Base-by-base conservation (phyloP, 345 rosid genomes). In the Acer campestre region DNA sequence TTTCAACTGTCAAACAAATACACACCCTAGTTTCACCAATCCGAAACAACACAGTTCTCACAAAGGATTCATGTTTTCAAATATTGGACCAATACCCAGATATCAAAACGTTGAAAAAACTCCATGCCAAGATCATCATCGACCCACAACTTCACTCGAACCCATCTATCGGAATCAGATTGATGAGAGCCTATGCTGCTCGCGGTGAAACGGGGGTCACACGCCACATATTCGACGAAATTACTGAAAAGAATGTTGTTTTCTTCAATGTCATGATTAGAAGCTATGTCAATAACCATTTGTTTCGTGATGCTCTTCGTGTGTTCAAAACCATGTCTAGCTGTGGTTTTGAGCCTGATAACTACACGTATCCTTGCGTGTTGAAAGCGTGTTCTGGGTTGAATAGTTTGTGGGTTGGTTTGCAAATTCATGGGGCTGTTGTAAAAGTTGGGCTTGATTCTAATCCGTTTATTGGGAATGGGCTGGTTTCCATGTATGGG, bases 221-320 rank as follows among this genome's bases (percentile, higher is more conserved):
- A 61, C 95, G 92, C 86, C 87, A 84, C 51, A 40, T 91, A 80
- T 93, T 93, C 85, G 97, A 88, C 23, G 88, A 83, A 89, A 91
- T 85, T 81, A 74, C 91, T 18, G 86, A 86, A 16, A 88, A 88
- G 84, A 91, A 89, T 67, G 89, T 89, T 6, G 88, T 93, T 68
- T 84, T 93, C 79, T 80, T 88, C 29, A 89, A 93, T 78, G 97
- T 91, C 48, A 87, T 89, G 92, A 93, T 93, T 18, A 86, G 97
- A 81, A 89, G 95, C 79, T 91, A 86, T 55, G 90, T 87, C 23
- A 90, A 82, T 78, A 89, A 88, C 51, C 75, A 79, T 62, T 76
- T 83, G 16, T 83, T 85, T 59, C 79, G 56, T 13, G 90, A 88
- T 70, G 94, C 88, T 67, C 78, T 93, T 29, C 78, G 75, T 72